Percentiles rank a stretch among this genome's conserved stretches.
phyloP scores from a whole-genome alignment of 2,329 filamentous ascomycete genomes.

The Pyricularia grisea region DNA sequence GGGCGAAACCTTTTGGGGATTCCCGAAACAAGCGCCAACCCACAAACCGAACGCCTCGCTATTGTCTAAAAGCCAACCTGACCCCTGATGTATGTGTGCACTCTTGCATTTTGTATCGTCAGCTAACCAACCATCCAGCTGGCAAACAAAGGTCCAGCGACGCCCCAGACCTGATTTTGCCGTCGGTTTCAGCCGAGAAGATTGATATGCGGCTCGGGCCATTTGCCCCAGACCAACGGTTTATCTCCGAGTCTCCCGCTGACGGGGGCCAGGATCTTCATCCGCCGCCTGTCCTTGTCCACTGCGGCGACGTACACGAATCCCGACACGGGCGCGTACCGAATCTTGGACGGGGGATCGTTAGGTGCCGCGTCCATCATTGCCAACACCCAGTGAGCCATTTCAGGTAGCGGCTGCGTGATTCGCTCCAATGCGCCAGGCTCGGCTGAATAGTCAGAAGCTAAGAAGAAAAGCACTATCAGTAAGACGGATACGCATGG shows the following conservation, averaged over 20 bases:
- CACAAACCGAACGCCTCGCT: not conserved
- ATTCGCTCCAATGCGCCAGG: constrained; percentile 47
- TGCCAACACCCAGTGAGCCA: constrained; percentile 76
- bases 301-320: constrained; percentile 91
- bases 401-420: constrained; percentile 46
- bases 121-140: not conserved
- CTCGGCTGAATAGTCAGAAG: not conserved
- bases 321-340: constrained; percentile 77
- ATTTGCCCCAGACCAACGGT: constrained; percentile 75
- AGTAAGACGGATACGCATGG: not conserved
- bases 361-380: constrained; percentile 68
- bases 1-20: not conserved
- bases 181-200: constrained; percentile 46
- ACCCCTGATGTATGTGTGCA: not conserved
- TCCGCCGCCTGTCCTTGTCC: constrained; percentile 70
- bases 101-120: not conserved
- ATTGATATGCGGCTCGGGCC: constrained; percentile 78
- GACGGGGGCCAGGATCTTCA: constrained; percentile 76
- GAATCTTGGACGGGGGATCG: constrained; percentile 62
- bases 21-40: not conserved
- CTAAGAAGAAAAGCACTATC: constrained; percentile 12
- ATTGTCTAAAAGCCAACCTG: not conserved
- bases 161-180: not conserved
- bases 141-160: not conserved
- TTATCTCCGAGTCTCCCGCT: constrained; percentile 70